Evolutionary conservation across 306 rosid genomes (phyloP).

Genomic region (Rosa multiflora): DNA sequence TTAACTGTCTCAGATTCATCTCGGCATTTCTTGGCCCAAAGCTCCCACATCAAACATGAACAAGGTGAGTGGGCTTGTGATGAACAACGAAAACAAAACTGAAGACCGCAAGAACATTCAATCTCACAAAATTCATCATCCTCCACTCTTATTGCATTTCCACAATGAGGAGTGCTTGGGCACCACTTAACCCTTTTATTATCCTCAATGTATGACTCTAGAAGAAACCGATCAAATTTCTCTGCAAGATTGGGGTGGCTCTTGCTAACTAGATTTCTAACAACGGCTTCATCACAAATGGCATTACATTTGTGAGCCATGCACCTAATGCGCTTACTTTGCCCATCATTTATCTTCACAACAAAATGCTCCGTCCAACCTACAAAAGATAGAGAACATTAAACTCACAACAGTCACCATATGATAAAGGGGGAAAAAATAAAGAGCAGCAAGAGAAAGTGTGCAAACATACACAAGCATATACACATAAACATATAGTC

Average conservation of each 20-base stretch:
- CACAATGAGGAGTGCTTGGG: constrained; percentile 94
- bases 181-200: constrained; percentile 95
- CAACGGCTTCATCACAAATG: constrained; percentile 79
- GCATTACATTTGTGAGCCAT: constrained; percentile 91
- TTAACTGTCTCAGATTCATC: constrained; percentile 99
- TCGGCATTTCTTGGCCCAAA: constrained; percentile 85
- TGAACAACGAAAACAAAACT: constrained; percentile 85
- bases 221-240: constrained; percentile 90
- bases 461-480: not conserved
- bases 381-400: constrained; percentile 24
- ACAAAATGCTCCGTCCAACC: constrained; percentile 93
- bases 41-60: constrained; percentile 94
- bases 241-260: constrained; percentile 68
- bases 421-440: not conserved
- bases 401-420: not conserved
- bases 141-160: constrained; percentile 86
- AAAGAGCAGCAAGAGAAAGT: not conserved
- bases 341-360: constrained; percentile 93
- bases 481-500: not conserved
- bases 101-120: constrained; percentile 89
- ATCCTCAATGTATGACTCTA: constrained; percentile 95
- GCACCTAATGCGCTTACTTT: constrained; percentile 87
- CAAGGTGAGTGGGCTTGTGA: constrained; percentile 94
- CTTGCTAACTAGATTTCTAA: constrained; percentile 61
- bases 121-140: constrained; percentile 82